Evolutionary conservation across 2,329 filamentous ascomycete genomes (phyloP), one percentile per base, ranked within the genome.

Genomic region (Rhynchosporium agropyri): DNA sequence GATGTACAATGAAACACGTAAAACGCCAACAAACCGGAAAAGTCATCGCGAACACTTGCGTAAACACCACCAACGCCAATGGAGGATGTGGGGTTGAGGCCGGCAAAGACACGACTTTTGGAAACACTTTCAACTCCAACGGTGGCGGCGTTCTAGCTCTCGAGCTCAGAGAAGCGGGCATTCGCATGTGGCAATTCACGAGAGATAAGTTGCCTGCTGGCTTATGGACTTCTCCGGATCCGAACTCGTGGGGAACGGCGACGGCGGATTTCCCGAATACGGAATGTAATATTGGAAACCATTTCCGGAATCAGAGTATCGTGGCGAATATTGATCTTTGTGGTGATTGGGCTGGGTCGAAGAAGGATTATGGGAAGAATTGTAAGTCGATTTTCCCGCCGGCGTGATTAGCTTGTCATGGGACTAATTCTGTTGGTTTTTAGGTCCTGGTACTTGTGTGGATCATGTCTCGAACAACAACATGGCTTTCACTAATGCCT

Each of bases 301-400:
- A 89, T 76, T 96, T 97, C 78, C 79, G 79, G 64, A 78, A 89
- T 65, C 84, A 96, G 79, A 84, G 88, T 71, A 87, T 97, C 68
- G 85, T 94, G 70, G 88, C 94, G 74, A 87, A 94, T 77, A 95
- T 88, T 3, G 90, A 89, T 40, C 89, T 96, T 74, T 97, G 93
- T 77, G 93, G 93, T 31, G 85, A 88, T 73, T 97, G 92, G 92
- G 92, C 92, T 4, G 91, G 91, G 81, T 79, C 75, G 71, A 9
- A 77, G 62, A 74, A 20, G 56, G 55, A 71, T 46, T 74, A 70
- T 63, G 49, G 57, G 26, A 60, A 70, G 54, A 70, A 53, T 64
- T 74, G 71, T 71, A 58, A 49, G 70, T 67, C 54, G 3, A 2
- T 20, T 42, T 33, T 20, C 48, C 15, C 20, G 20, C 4, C 4